Base-by-base conservation (phyloP, 177 flowering plant genomes). In the Tripterygium wilfordii region DNA sequence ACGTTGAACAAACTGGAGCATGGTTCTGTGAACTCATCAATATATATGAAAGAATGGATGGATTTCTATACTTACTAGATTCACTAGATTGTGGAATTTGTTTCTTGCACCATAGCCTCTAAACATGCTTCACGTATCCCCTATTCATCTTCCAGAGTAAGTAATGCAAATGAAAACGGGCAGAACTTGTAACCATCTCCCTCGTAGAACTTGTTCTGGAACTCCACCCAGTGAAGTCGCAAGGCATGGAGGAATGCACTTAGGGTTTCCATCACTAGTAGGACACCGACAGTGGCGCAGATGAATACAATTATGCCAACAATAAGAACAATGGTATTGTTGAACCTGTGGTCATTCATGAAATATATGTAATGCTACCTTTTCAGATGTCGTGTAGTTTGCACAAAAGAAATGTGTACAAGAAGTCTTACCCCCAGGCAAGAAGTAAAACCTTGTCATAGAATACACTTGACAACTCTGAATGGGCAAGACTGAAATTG, bases 161-260 rank as follows among this genome's bases (percentile, higher is more conserved):
- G 50, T 35, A 46, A 43, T n/a, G 78, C 74, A 53, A 76, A 76
- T 28, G 82, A 70, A 37, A 73, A 76, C 1, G 82, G 78, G 17
- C 9, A 36, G 59, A 76, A 76, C 47, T 76, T 73, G 45, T 72
- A 76, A 9, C 82, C 82, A 42, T 63, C 67, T 20, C 78, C 82
- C 19, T 62, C 65, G 24, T 76, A 76, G 50, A 73, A 76, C 62
- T 76, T 76, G 54, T 65, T 70, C 48, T 64, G 72, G 45, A 72
- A 72, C 45, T 76, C 76, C 19, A 73, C 76, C 82, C 78, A 73
- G 54, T 72, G 78, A 45, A 72, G 78, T 27, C 78, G 56, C 53
- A 76, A 55, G 2, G 80, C 77, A 46, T 76, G 81, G 12, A 76
- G 52, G 48, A 76, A 76, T n/a, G 81, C 81, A 46, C 81, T 76